Conservation (phyloP, 2,329 filamentous ascomycete species). For the Metarhizium brunneum region DNA sequence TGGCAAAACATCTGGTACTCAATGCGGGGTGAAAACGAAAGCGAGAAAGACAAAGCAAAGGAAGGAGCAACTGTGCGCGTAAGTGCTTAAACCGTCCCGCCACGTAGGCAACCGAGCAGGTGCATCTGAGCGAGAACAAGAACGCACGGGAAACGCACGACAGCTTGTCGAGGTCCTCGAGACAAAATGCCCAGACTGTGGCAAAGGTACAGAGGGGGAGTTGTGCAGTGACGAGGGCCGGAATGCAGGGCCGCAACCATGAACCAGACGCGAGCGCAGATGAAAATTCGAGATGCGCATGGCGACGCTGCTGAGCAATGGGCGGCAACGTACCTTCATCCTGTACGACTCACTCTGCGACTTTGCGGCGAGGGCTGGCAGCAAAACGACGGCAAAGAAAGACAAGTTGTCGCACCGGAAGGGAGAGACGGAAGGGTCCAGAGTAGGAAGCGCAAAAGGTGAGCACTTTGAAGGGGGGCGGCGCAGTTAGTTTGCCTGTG, state of each 20-base stretch:
- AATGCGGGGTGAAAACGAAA: constrained; percentile 2
- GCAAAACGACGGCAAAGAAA: neutral
- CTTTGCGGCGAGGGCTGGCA: neutral
- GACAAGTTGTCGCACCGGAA: neutral
- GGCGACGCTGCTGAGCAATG: neutral
- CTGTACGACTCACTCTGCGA: constrained; percentile 19
- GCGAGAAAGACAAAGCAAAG: constrained; percentile 7
- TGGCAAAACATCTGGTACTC: neutral
- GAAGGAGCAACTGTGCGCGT: constrained; percentile 6
- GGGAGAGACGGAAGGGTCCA: neutral
- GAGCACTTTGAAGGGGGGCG: neutral
- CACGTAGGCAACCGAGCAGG: neutral
- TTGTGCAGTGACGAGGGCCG: constrained; percentile 5
- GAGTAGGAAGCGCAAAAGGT: neutral
- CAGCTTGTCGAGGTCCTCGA: neutral
- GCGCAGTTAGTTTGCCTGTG: neutral
- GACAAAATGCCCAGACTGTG: neutral
- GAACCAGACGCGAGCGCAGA: neutral
- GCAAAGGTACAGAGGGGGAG: neutral
- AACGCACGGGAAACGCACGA: neutral
- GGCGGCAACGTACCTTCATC: constrained; percentile 21
- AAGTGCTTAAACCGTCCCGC: neutral
- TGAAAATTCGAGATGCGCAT: neutral
- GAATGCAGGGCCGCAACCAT: neutral
- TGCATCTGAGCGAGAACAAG: neutral